A percentile compares a stretch with the other conserved stretches of the same genome.
Conservation (phyloP, 148 eudicot species). For the Cornus controversa region DNA sequence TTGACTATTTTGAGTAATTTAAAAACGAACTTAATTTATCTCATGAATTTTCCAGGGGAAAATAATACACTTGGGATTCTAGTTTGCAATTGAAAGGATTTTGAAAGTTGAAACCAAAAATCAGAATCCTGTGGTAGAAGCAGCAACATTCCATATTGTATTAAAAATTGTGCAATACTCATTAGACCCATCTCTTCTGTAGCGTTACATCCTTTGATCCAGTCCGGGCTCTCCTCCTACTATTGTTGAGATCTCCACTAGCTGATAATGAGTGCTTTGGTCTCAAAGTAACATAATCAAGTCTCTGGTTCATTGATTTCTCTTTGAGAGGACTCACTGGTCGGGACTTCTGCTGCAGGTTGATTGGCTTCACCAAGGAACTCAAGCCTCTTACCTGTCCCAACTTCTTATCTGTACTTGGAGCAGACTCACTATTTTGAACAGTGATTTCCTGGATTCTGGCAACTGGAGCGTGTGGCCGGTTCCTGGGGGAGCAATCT, state of each 20-base stretch:
- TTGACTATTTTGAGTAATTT: not conserved
- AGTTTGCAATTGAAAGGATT: not conserved
- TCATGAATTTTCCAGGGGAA: not conserved
- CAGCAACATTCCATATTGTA: too few relatives aligned
- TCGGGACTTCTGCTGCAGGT: constrained; percentile 30
- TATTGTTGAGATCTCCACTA: constrained; percentile 29
- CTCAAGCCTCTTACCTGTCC: constrained; percentile 21
- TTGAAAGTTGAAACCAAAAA: not conserved
- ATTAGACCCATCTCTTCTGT: constrained; percentile 45
- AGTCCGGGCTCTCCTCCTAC: constrained; percentile 39
- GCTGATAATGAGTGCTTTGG: constrained; percentile 22
- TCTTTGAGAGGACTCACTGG: constrained; percentile 59
- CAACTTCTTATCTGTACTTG: constrained; percentile 24
- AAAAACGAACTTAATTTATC: not conserved
- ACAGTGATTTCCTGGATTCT: constrained; percentile 15
- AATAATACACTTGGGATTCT: not conserved
- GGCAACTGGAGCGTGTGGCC: constrained; percentile 8
- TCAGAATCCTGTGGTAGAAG: too few relatives aligned
- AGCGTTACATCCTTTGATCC: constrained; percentile 18
- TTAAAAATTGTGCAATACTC: not conserved
- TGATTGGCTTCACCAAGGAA: constrained; percentile 21
- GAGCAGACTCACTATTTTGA: constrained; percentile 17
- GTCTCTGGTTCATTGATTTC: constrained; percentile 55
- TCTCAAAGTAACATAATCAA: constrained; percentile 24
- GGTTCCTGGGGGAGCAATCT: constrained; percentile 40